Evolutionary conservation across 2,329 filamentous ascomycete genomes (phyloP).

Genomic region (Colletotrichum euphorbiae): DNA sequence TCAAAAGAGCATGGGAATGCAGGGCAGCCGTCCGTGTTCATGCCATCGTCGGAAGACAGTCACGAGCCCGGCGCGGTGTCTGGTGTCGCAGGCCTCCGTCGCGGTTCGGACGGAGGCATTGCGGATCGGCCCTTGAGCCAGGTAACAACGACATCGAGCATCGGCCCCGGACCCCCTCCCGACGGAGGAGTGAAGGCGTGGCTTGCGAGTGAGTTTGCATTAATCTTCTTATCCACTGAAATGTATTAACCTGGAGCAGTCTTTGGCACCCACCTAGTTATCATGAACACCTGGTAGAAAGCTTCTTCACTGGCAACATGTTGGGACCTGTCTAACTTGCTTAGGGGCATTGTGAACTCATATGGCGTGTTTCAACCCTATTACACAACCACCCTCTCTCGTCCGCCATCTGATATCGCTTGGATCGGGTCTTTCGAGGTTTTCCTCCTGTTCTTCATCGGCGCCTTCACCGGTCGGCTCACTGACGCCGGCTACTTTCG

Average conservation of each 20-base stretch:
- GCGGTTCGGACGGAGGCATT: constrained; percentile 40
- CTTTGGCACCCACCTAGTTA: constrained; percentile 56
- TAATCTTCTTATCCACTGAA: neutral
- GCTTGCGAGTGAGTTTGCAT: constrained; percentile 53
- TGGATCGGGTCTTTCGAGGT: constrained; percentile 68
- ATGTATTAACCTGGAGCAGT: constrained; percentile 44
- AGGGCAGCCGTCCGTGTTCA: neutral
- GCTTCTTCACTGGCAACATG: neutral
- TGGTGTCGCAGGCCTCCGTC: constrained; percentile 2
- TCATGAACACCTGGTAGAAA: constrained; percentile 62
- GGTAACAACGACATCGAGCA: constrained; percentile 54
- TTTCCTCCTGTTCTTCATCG: constrained; percentile 67
- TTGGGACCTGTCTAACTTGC: neutral
- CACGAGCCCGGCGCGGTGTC: neutral
- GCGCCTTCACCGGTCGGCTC: constrained; percentile 63
- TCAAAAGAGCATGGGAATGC: neutral
- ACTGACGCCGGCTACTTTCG: constrained; percentile 67
- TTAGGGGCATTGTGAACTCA: constrained; percentile 64
- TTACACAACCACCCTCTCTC: constrained; percentile 55
- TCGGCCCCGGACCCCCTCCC: constrained; percentile 60
- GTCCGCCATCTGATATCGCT: constrained; percentile 58
- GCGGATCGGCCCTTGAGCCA: constrained; percentile 55
- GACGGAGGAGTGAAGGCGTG: constrained; percentile 63
- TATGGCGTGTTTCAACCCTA: constrained; percentile 69
- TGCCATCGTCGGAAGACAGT: constrained; percentile 8